phyloP scores from a whole-genome alignment of 2,329 filamentous ascomycete species.

The Rutstroemia sp. region DNA sequence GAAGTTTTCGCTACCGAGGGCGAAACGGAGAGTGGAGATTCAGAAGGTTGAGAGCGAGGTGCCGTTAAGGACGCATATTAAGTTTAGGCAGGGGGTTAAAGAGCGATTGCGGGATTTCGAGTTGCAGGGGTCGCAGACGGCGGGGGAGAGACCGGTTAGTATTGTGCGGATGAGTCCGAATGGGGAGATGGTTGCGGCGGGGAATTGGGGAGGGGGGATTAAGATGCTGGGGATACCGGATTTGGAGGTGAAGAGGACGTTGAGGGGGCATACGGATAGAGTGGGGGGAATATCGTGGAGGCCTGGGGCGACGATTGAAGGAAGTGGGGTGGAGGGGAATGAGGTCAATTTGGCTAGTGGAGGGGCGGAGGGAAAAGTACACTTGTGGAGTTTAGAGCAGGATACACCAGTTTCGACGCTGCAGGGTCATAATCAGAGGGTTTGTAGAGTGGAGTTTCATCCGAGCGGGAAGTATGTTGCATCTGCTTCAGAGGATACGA shows the following conservation, averaged over 20 bases:
- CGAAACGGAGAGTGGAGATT: constrained; percentile 67
- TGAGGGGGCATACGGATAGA: constrained; percentile 81
- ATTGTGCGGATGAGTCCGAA: constrained; percentile 87
- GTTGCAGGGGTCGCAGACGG: constrained; percentile 87
- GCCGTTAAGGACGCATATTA: constrained; percentile 81
- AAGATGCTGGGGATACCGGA: constrained; percentile 79
- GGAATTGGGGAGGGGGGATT: constrained; percentile 88
- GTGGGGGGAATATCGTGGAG: constrained; percentile 89
- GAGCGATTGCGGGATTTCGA: constrained; percentile 77
- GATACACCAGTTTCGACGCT: constrained; percentile 80
- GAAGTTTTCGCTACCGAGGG: constrained; percentile 73
- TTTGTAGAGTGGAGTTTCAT: constrained; percentile 91
- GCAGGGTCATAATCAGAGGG: constrained; percentile 75
- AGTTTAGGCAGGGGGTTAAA: constrained; percentile 84
- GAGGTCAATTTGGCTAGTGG: constrained; percentile 83
- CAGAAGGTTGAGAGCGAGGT: constrained; percentile 79
- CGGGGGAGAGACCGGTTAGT: constrained; percentile 82
- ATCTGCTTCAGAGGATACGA: constrained; percentile 91
- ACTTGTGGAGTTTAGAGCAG: constrained; percentile 83
- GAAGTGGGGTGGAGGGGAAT: constrained; percentile 61
- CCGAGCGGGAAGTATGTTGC: constrained; percentile 85
- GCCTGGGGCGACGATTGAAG: constrained; percentile 69
- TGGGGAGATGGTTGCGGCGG: constrained; percentile 75
- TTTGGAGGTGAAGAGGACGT: constrained; percentile 64
- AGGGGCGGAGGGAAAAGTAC: constrained; percentile 78